Base-by-base conservation (phyloP, 2,329 filamentous ascomycete genomes). In the Botrytis deweyae region DNA sequence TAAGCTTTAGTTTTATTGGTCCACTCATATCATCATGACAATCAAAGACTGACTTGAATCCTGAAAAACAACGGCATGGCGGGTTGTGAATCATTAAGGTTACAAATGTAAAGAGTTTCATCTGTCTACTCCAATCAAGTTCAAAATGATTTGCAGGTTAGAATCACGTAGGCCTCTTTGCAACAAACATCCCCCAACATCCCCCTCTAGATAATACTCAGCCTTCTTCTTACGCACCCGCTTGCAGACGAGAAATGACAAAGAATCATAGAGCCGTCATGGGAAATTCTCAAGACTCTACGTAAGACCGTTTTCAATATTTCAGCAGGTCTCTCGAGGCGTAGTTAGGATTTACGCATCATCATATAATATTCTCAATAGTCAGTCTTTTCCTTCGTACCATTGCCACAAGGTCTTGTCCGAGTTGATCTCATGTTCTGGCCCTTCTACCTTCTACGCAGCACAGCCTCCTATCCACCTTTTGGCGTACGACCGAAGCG, bases 261-360 rank as follows among this genome's bases (percentile, higher is more conserved):
- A 55, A 67, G 44, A 44, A 18, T 64, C 18, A 8, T 49, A 33
- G 16, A 20, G 18, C 36, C 29, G 49, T 38, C 46, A 40, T 71
- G 44, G 46, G 59, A 20, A 29, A n/a, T 33, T 49, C 18, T 33
- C 22, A 25, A 68, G 42, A 72, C 36, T n/a, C 29, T 29, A 29
- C 29, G 16, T 18, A 44, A 69, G 71, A 62, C 64, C 33, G 42
- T 52, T 62, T 69, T 62, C 71, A 42, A 55, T 69, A 4, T 69
- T 69, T 69, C 71, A 69, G 52, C 58, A 58, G 64, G 52, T 63
- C 71, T 69, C 46, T 25, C 20, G 71, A 69, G 71, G 71, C 71
- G 49, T 69, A 69, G 71, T 72, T n/a, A 49, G 38, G 52, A 69
- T 55, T 72, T 36, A 49, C n/a, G 29, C 25, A 42, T 36, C 40